Evolutionary conservation across 2,329 filamentous ascomycete genomes (phyloP), one percentile per base, ranked within the genome.

Genomic region (Cladophialophora immunda): DNA sequence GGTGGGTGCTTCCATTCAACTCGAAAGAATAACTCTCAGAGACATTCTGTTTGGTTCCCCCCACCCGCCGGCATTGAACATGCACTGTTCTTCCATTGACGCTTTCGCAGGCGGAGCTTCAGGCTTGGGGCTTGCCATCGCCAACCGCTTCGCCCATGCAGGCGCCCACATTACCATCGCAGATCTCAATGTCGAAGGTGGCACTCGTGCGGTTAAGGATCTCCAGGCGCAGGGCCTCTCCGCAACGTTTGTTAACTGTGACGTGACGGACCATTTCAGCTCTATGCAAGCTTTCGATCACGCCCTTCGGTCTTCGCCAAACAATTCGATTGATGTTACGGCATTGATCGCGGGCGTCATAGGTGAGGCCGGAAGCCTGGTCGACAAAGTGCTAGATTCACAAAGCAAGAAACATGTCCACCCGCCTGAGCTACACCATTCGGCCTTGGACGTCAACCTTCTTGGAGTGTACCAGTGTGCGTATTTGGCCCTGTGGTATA

Each of bases 141-240:
- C 77, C 0, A 69, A 76, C 3, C 76, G 76, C 7, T 82, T 80
- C 62, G 75, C 73, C 8, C 73, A 69, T 4, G 75, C 76, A 8
- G 79, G 79, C 7, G 79, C 79, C 3, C 81, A 76, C 64, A 78
- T 82, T 3, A 82, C 80, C 0, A 78, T 82, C 67, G 79, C 75
- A 36, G 70, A 72, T 22, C 15, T 70, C 19, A 19, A 58, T 8
- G 25, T 32, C 27, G n/a, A 50, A 9, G 47, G 30, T 15, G 65
- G 65, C n/a, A 25, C 19, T 19, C 9, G 8, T 2, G 15, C 52
- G 4, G 64, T 45, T 9, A 9, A 13, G 15, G 52, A 41, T 7
- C 45, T 66, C 32, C 8, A 50, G 13, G 27, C 25, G n/a, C 30
- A 64, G 19, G 65, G 65, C 11, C 27, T 53, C 58, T 70, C 66